Base-by-base conservation (phyloP, 441 rosid genomes). In the Bocquillonia castaneifolia region DNA sequence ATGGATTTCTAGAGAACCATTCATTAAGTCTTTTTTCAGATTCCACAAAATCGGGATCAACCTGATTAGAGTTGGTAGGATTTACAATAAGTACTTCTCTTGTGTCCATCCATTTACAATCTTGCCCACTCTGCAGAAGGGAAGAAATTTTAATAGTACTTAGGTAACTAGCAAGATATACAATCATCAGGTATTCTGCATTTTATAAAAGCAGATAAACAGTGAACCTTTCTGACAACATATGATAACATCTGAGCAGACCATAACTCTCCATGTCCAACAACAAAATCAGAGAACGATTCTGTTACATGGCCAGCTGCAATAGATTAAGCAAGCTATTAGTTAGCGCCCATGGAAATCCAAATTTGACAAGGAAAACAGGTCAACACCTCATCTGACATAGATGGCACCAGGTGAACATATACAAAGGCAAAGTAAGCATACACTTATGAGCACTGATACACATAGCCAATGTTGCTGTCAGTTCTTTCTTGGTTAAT, bases 241-340 rank as follows among this genome's bases (percentile, higher is more conserved):
- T 84, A 82, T 74, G 96, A 89, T 70, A 94, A 77, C 79, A 94
- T 77, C 83, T 92, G 99, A 70, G 97, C 99, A 55, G 97, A 87
- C 99, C 98, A 94, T 68, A 94, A 77, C 81, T 94, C 99, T 73
- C 99, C 98, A 56, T 94, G 94, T 68, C 99, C 99, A 13, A 77
- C 98, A 53, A 94, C 97, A 63, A 94, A 92, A 79, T 92, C 98
- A 29, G 97, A 78, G 82, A 94, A 94, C 55, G 99, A 92, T 68
- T 94, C 98, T 0, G 97, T 90, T 26, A 89, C 98, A 74, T 92
- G 97, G 72, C 98, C 98, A 81, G 98, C 97, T 93, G 92, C 81
- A 83, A 66, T 48, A 74, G 25, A 53, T 37, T 39, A 40, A 62
- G 58, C 6, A 18, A 39, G 59, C 18, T 13, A n/a, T 22, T 15